Evolutionary conservation across 2,329 filamentous ascomycete genomes (phyloP).

Genomic region (Aspergillus glaucus): DNA sequence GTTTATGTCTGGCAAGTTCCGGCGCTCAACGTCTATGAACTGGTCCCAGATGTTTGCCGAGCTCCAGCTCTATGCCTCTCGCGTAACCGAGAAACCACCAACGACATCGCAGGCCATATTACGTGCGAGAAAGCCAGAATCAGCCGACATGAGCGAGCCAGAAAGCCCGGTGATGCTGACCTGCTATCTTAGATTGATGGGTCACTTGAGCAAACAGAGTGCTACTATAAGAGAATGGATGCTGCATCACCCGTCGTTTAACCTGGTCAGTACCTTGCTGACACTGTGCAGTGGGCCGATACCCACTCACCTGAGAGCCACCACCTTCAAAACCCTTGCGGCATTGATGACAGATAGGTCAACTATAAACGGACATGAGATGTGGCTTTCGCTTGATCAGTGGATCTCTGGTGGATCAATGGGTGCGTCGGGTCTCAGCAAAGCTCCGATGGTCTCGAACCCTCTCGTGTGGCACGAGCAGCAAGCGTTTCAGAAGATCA

Average conservation of each 20-base stretch:
- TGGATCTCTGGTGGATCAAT: conserved; percentile 60
- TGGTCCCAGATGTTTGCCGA: conserved; percentile 93
- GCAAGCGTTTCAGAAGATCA: conserved; percentile 66
- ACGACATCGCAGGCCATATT: conserved; percentile 50
- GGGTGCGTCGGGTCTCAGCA: conserved; percentile 40
- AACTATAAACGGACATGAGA: conserved; percentile 57
- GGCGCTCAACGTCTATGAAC: conserved; percentile 75
- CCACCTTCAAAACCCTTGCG: conserved; percentile 71
- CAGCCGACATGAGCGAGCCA: conserved; percentile 72
- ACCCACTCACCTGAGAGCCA: conserved; percentile 70
- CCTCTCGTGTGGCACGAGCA: conserved; percentile 44
- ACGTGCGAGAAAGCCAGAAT: conserved; percentile 55
- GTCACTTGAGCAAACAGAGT: conserved; percentile 73
- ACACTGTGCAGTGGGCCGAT: conserved; percentile 72
- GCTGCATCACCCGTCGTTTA: conserved; percentile 59
- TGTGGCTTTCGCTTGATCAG: conserved; percentile 76
- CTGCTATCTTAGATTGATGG: conserved; percentile 81
- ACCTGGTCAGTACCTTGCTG: conserved; percentile 67
- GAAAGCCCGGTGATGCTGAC: conserved; percentile 97
- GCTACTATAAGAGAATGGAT: conserved; percentile 66
- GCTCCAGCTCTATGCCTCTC: conserved; percentile 73
- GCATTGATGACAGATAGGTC: conserved; percentile 71
- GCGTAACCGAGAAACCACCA: conserved; percentile 66
- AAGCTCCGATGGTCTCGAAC: conserved; percentile 38
- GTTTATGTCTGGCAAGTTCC: conserved; percentile 68